Percentiles rank a stretch among this genome's conserved stretches.
phyloP scores from a whole-genome alignment of 2,329 filamentous ascomycete species.

The Apiospora malaysiana region DNA sequence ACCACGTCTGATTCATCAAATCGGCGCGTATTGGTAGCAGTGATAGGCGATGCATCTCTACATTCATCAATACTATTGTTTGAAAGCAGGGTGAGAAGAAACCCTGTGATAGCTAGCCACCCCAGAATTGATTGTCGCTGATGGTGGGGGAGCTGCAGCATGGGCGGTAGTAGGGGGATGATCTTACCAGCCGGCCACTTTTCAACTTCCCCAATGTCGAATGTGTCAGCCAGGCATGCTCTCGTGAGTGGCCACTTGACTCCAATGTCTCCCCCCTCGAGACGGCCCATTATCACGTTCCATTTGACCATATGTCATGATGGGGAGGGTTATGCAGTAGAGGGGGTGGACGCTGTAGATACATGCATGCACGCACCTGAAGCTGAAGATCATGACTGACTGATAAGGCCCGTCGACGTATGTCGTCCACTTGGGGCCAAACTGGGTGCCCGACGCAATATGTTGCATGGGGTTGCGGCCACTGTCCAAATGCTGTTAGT shows the following conservation, averaged over 20 bases:
- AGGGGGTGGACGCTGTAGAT: not conserved
- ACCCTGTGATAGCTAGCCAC: not conserved
- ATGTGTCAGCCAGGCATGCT: not conserved
- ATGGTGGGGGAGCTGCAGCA: not conserved
- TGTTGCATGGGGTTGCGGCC: not conserved
- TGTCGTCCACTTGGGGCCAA: not conserved
- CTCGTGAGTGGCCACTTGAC: slow-evolving; percentile 6
- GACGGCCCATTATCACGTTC: slow-evolving; percentile 6
- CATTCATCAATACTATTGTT: not conserved
- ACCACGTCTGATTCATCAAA: not conserved
- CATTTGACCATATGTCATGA: not conserved
- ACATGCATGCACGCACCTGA: not conserved
- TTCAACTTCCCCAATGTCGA: not conserved
- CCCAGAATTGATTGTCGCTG: not conserved
- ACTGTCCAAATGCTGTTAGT: not conserved
- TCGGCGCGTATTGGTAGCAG: no score
- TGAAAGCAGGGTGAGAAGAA: not conserved
- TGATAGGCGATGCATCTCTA: not conserved
- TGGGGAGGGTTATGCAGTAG: not conserved
- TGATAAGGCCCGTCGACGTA: slow-evolving; percentile 1
- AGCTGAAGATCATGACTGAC: slow-evolving; percentile 4
- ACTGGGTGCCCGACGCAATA: no score
- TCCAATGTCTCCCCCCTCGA: not conserved
- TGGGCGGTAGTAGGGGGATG: not conserved
- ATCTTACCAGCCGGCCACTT: not conserved